These are phyloP conservation scores for Macrophomina tecta DNA, from an alignment of 2,329 filamentous ascomycete species.

Conservation along the genomic window DNA sequence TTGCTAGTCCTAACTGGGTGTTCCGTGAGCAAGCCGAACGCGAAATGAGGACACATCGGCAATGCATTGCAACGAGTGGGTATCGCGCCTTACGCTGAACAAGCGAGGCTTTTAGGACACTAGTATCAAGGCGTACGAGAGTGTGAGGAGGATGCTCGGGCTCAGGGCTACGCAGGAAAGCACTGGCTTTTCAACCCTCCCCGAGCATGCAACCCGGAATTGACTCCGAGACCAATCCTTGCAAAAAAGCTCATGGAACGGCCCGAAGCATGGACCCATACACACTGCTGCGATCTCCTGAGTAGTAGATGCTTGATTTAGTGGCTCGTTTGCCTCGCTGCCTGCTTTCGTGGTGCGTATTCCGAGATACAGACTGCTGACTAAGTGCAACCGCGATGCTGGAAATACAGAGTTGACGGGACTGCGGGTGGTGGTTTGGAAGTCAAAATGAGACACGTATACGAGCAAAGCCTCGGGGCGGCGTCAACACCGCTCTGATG, in stretches of 20 bases:
- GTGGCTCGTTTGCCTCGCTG: neutral
- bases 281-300: neutral
- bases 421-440: too few relatives aligned
- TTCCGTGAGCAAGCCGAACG: conserved; percentile 4
- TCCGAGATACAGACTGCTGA: neutral
- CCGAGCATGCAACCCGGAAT: neutral
- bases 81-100: neutral
- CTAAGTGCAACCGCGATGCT: neutral
- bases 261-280: neutral
- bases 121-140: neutral
- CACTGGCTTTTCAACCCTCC: neutral
- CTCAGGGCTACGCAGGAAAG: too few relatives aligned
- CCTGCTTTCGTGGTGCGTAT: neutral
- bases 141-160: neutral
- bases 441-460: too few relatives aligned
- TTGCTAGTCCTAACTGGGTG: conserved; percentile 15
- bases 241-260: neutral
- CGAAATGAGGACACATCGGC: neutral
- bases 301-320: neutral
- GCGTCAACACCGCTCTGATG: too few relatives aligned
- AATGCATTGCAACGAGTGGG: neutral
- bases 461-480: too few relatives aligned
- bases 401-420: too few relatives aligned
- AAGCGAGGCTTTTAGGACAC: neutral
- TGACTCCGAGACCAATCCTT: neutral